Conservation (phyloP, 305 asterid species). For the Solanum chacoense region DNA sequence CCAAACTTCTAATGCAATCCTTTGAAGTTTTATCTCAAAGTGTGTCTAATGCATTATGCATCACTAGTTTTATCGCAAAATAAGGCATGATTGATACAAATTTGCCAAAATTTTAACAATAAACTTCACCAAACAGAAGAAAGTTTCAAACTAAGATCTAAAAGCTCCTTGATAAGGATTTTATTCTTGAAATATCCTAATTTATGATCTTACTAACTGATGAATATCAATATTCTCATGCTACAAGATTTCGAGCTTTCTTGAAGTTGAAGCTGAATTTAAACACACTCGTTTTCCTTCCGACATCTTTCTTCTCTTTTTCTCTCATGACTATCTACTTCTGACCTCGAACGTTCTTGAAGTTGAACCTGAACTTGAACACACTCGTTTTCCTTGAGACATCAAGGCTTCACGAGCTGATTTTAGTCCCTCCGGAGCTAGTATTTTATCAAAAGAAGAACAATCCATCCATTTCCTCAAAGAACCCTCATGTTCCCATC, state of each 20-base stretch:
- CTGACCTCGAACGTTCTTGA: background rate
- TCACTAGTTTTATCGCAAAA: background rate
- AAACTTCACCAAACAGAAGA: background rate
- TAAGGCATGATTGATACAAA: background rate
- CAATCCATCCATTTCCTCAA: constrained; percentile 37
- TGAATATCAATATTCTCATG: background rate
- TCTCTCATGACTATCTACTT: background rate
- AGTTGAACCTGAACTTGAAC: background rate
- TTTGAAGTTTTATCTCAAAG: too few species aligned
- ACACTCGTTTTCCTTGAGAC: background rate
- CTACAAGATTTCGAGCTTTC: background rate
- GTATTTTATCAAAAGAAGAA: constrained; percentile 28
- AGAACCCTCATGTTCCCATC: constrained; percentile 35
- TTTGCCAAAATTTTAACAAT: background rate
- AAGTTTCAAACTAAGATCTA: background rate
- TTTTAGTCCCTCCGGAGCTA: constrained; percentile 27
- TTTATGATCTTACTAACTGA: background rate
- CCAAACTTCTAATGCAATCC: background rate
- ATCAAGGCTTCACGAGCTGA: constrained; percentile 31
- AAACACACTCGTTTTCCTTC: background rate
- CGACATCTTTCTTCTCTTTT: background rate
- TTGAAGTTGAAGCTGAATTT: background rate
- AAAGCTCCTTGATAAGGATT: background rate
- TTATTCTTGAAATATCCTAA: background rate
- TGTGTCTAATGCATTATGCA: background rate